phyloP scores from a whole-genome alignment of 2,329 filamentous ascomycete genomes.

The Nothophaeocryptopus gaeumannii region DNA sequence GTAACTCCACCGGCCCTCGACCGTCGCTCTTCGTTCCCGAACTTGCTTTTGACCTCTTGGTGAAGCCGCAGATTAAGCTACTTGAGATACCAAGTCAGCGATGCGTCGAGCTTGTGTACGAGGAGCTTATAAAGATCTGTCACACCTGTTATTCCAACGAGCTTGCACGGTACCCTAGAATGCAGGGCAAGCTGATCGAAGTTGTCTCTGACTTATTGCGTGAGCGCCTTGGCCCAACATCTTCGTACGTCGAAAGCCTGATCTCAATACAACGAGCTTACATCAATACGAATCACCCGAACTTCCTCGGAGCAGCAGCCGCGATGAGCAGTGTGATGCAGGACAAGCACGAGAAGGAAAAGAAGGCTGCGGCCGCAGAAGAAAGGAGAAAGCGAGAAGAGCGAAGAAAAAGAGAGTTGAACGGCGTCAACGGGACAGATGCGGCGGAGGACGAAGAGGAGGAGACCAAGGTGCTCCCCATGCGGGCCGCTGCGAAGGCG shows the following conservation, averaged over 20 bases:
- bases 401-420: constrained; percentile 77
- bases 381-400: constrained; percentile 84
- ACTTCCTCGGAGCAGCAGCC: constrained; percentile 92
- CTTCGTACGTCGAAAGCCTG: constrained; percentile 88
- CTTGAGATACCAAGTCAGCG: constrained; percentile 91
- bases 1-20: constrained; percentile 93
- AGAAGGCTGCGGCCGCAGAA: constrained; percentile 73
- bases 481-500: constrained; percentile 45
- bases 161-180: constrained; percentile 81
- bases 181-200: constrained; percentile 96
- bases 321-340: constrained; percentile 97
- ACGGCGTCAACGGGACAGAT: constrained; percentile 69
- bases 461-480: constrained; percentile 49
- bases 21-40: constrained; percentile 97
- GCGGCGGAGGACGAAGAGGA: constrained; percentile 61
- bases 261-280: constrained; percentile 97
- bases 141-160: constrained; percentile 97
- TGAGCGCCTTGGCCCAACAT: constrained; percentile 85
- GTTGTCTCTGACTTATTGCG: constrained; percentile 93
- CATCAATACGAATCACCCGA: constrained; percentile 99
- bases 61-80: constrained; percentile 98
- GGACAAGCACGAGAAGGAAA: constrained; percentile 91
- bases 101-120: constrained; percentile 96
- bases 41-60: constrained; percentile 92
- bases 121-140: constrained; percentile 98